Conservation (phyloP, 805 yeast genomes). For the Candida broadrunensis region DNA sequence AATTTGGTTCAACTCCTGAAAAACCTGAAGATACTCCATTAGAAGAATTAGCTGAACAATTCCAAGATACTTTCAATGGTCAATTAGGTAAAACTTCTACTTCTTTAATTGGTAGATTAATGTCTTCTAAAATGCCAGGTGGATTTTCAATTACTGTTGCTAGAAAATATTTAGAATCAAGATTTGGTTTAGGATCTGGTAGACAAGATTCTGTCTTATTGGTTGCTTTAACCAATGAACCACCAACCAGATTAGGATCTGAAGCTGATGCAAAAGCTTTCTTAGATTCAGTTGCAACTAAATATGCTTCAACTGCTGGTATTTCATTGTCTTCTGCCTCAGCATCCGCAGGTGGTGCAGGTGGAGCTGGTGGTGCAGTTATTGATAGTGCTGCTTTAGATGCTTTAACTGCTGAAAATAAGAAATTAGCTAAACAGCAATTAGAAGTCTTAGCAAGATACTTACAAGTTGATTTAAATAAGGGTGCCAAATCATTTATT, state of each 20-base stretch:
- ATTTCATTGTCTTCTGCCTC: slow-evolving; percentile 69
- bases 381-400: slow-evolving; percentile 95
- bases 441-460: slow-evolving; percentile 93
- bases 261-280: slow-evolving; percentile 90
- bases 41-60: slow-evolving; percentile 90
- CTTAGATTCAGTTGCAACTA: slow-evolving; percentile 77
- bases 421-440: slow-evolving; percentile 68
- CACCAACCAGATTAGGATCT: slow-evolving; percentile 79
- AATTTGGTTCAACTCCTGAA: slow-evolving; percentile 96
- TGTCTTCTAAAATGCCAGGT: slow-evolving; percentile 99
- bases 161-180: slow-evolving; percentile 85
- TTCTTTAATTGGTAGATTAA: slow-evolving; percentile 83
- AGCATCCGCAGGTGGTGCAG: slow-evolving; percentile 55
- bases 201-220: slow-evolving; percentile 91
- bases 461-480: slow-evolving; percentile 85
- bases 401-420: slow-evolving; percentile 69
- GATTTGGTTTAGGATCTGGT: slow-evolving; percentile 91
- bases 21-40: slow-evolving; percentile 98
- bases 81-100: slow-evolving; percentile 91
- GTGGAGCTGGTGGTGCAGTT: slow-evolving; percentile 85
- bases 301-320: slow-evolving; percentile 83
- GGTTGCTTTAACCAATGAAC: slow-evolving; percentile 83
- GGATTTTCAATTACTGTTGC: slow-evolving; percentile 92
- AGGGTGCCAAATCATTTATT: slow-evolving; percentile 82
- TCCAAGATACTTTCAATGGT: slow-evolving; percentile 89